Evolutionary conservation across 306 rosid species (phyloP).

Genomic region (Bauhinia variegata): DNA sequence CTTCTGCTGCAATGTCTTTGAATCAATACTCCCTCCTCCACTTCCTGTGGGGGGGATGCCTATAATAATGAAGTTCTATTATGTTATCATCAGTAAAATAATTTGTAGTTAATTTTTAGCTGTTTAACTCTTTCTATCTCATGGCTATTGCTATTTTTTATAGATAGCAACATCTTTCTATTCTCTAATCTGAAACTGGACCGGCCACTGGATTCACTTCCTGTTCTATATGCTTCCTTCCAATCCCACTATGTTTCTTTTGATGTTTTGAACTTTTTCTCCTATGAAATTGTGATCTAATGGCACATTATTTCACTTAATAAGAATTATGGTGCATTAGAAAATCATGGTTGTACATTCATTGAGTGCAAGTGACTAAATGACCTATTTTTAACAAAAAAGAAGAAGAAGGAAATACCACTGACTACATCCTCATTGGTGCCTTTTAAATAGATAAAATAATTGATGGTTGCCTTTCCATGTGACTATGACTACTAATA

Average conservation of each 20-base stretch:
- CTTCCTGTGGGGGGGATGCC: too few species aligned
- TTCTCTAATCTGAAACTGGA: not conserved
- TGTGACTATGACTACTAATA: slow-evolving; percentile 40
- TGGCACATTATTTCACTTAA: not conserved
- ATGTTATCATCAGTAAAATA: not conserved
- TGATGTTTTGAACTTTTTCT: slow-evolving; percentile 15
- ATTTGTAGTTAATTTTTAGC: not conserved
- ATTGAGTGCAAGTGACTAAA: slow-evolving; percentile 26
- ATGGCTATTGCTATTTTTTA: not conserved
- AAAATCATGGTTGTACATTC: slow-evolving; percentile 7
- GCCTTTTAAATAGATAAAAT: slow-evolving; percentile 35
- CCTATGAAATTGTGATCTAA: slow-evolving; percentile 19
- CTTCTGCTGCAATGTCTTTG: too few species aligned
- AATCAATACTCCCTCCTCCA: too few species aligned
- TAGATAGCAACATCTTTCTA: not conserved
- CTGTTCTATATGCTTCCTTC: not conserved
- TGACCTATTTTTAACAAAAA: too few species aligned
- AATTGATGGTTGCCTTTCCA: slow-evolving; percentile 41
- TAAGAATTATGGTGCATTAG: slow-evolving; percentile 13
- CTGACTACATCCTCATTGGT: slow-evolving; percentile 25
- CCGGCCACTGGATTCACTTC: not conserved
- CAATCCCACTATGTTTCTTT: not conserved
- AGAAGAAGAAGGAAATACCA: too few species aligned
- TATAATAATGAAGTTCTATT: not conserved
- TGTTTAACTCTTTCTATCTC: not conserved